Percentiles rank a stretch among this genome's conserved stretches.
phyloP scores from a whole-genome alignment of 2,329 filamentous ascomycete genomes.

The Cladosporium sp. region DNA sequence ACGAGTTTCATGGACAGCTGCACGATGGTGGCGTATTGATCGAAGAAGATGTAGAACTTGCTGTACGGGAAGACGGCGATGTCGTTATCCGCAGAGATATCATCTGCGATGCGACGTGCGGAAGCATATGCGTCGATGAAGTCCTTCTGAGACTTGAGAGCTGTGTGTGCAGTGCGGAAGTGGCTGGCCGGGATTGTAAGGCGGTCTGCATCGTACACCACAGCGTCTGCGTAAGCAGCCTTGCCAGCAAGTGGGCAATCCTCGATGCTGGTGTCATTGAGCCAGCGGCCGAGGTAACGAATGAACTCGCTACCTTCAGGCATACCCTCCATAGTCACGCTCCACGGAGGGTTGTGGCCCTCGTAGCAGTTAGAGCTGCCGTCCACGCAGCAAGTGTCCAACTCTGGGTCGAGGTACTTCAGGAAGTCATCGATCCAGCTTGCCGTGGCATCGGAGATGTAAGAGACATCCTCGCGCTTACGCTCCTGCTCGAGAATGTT shows the following conservation, averaged over 20 bases:
- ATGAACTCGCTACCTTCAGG: slow-evolving; percentile 89
- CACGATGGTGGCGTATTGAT: slow-evolving; percentile 87
- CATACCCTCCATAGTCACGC: slow-evolving; percentile 83
- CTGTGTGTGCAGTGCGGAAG: slow-evolving; percentile 85
- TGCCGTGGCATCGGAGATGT: slow-evolving; percentile 79
- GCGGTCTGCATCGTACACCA: slow-evolving; percentile 66
- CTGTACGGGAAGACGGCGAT: slow-evolving; percentile 93
- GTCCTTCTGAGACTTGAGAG: slow-evolving; percentile 79
- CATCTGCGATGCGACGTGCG: slow-evolving; percentile 77
- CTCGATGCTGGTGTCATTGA: slow-evolving; percentile 70
- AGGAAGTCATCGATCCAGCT: slow-evolving; percentile 98
- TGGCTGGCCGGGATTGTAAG: slow-evolving; percentile 73
- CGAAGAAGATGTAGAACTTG: slow-evolving; percentile 98
- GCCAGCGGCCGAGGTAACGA: slow-evolving; percentile 76
- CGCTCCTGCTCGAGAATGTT: slow-evolving; percentile 92
- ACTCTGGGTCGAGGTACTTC: slow-evolving; percentile 85
- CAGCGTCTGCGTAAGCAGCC: slow-evolving; percentile 77
- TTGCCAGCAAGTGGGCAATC: slow-evolving; percentile 83
- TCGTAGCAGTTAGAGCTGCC: slow-evolving; percentile 64
- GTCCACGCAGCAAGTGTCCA: slow-evolving; percentile 66
- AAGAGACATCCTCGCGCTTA: slow-evolving; percentile 80
- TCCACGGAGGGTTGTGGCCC: slow-evolving; percentile 73
- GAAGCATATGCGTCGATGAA: slow-evolving; percentile 89
- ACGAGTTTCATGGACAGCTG: slow-evolving; percentile 72
- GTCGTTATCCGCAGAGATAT: slow-evolving; percentile 66